A percentile compares a stretch with the other conserved stretches of the same genome.
phyloP scores from a whole-genome alignment of 2,329 filamentous ascomycete genomes.

The Aureobasidium pullulans region DNA sequence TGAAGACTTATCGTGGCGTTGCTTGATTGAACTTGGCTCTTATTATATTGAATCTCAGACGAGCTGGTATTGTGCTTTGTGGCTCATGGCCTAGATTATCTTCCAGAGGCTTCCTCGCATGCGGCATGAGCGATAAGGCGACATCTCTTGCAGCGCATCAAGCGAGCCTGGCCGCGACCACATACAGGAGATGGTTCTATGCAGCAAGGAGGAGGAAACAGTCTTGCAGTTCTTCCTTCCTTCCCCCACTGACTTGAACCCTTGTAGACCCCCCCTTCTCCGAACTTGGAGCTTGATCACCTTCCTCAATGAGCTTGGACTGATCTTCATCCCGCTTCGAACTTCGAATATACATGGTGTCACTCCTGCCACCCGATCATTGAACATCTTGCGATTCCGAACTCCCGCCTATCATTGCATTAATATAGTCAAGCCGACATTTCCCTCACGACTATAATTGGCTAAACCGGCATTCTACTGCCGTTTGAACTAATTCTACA shows the following conservation, averaged over 20 bases:
- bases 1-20: background rate
- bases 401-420: background rate
- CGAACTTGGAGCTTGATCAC: background rate
- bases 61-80: background rate
- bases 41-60: background rate
- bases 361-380: background rate
- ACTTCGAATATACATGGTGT: background rate
- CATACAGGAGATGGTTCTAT: too few species aligned
- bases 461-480: background rate
- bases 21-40: conserved; percentile 7
- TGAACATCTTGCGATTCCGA: background rate
- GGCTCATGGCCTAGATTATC: too few species aligned
- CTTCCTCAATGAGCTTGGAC: background rate
- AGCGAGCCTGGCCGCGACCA: background rate
- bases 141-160: background rate
- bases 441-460: background rate
- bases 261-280: background rate
- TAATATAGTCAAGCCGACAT: background rate
- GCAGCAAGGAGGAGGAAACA: background rate
- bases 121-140: background rate
- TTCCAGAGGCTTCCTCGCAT: background rate
- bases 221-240: background rate
- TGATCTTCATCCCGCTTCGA: background rate
- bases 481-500: background rate
- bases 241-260: too few species aligned